A percentile compares a stretch with the other conserved stretches of the same genome.
Conservation (phyloP, 106 monocot genomes). For the Apostasia ramifera region DNA sequence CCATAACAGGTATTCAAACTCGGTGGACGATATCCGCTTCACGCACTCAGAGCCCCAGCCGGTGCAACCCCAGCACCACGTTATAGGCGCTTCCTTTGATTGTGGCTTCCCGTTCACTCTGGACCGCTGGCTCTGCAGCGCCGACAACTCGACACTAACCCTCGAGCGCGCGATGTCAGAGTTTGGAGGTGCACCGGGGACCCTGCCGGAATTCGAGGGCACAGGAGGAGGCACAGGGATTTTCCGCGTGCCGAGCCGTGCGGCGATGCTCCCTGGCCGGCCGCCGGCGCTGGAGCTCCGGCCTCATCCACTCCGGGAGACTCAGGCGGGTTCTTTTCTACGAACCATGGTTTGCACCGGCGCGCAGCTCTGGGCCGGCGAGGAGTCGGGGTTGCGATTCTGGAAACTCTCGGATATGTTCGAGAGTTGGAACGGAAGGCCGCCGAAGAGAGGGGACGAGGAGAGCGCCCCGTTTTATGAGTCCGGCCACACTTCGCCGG, state of each 20-base stretch:
- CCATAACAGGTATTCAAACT: not conserved
- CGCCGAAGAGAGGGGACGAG: constrained; percentile 55
- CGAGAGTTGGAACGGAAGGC: constrained; percentile 13
- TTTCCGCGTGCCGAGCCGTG: constrained; percentile 58
- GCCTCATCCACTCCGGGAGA: constrained; percentile 83
- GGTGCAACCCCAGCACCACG: constrained; percentile 1
- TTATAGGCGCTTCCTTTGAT: not conserved
- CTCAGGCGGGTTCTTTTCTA: constrained; percentile 75
- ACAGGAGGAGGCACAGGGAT: constrained; percentile 66
- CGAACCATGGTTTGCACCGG: constrained; percentile 38
- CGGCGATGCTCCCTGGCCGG: constrained; percentile 63
- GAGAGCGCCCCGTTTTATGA: constrained; percentile 34
- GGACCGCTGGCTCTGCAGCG: not conserved
- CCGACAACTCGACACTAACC: constrained; percentile 19
- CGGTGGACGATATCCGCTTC: constrained; percentile 7
- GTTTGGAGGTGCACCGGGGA: constrained; percentile 34
- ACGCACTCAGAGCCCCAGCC: not conserved
- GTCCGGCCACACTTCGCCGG: constrained; percentile 15
- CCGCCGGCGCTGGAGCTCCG: constrained; percentile 74
- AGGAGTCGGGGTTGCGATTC: constrained; percentile 65
- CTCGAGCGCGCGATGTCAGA: constrained; percentile 52
- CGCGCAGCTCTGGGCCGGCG: constrained; percentile 67
- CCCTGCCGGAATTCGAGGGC: constrained; percentile 76
- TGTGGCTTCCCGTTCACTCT: not conserved
- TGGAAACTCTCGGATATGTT: constrained; percentile 53